A percentile compares a stretch with the other conserved stretches of the same genome.
phyloP scores from a whole-genome alignment of 129 eudicot species.

The Escallonia herrerae region DNA sequence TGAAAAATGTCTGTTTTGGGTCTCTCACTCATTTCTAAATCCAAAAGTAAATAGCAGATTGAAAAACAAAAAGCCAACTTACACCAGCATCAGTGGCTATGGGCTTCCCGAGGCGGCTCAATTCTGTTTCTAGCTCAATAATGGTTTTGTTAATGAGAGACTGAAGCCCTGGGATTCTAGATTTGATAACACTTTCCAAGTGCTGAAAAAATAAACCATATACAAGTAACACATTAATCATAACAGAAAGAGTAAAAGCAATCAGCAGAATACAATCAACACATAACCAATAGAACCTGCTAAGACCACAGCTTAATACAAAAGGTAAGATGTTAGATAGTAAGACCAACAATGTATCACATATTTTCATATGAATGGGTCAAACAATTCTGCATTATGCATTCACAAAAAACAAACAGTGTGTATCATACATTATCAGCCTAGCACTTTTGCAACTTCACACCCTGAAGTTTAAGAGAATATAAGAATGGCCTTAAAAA shows the following conservation, averaged over 20 bases:
- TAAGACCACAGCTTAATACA: too few species aligned
- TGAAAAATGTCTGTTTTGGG: neutral
- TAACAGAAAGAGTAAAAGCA: too few species aligned
- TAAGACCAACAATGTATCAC: too few species aligned
- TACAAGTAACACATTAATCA: constrained; percentile 5
- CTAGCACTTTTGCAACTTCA: too few species aligned
- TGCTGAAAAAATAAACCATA: constrained; percentile 48
- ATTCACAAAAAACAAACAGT: too few species aligned
- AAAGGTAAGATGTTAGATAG: too few species aligned
- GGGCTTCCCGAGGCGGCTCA: constrained; percentile 88
- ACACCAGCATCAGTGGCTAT: constrained; percentile 89
- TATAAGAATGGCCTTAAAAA: too few species aligned
- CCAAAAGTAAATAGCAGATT: neutral
- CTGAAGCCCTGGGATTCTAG: constrained; percentile 95
- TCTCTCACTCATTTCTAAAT: neutral
- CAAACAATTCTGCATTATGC: too few species aligned
- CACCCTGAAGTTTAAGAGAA: too few species aligned
- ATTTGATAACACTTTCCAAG: constrained; percentile 82
- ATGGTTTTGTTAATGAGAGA: constrained; percentile 85
- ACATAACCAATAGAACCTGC: neutral
- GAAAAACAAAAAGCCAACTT: constrained; percentile 24
- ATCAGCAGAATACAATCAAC: neutral
- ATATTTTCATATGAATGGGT: too few species aligned
- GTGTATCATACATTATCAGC: too few species aligned
- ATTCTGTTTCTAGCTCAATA: constrained; percentile 72